These are phyloP conservation scores for Colletotrichum gloeosporioides DNA, from an alignment of 2,329 filamentous ascomycete genomes.

Conservation along the genomic window DNA sequence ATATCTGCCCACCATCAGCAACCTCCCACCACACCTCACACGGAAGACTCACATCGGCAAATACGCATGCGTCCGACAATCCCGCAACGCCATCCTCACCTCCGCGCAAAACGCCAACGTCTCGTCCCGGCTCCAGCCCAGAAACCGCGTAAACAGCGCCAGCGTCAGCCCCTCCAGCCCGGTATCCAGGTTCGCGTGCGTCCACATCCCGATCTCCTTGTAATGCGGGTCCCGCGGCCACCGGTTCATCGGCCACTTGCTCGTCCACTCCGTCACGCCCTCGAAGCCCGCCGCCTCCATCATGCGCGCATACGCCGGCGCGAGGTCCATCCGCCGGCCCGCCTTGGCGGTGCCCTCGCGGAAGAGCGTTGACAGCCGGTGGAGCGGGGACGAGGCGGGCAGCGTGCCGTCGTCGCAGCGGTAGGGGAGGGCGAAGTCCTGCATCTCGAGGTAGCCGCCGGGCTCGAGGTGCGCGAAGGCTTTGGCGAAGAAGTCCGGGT, in stretches of 20 bases:
- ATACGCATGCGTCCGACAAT: conserved; percentile 31
- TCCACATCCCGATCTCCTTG: conserved; percentile 39
- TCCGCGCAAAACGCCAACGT: conserved; percentile 27
- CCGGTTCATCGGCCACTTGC: conserved; percentile 40
- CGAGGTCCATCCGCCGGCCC: conserved; percentile 33
- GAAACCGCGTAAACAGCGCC: conserved; percentile 39
- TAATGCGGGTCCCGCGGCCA: conserved; percentile 40
- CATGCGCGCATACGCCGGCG: conserved; percentile 27
- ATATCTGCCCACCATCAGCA: neutral
- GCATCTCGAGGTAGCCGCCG: conserved; percentile 38
- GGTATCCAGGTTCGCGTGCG: conserved; percentile 32
- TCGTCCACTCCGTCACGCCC: conserved; percentile 32
- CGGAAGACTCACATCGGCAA: conserved; percentile 15
- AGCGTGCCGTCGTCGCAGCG: conserved; percentile 37
- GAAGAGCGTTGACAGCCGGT: conserved; percentile 33
- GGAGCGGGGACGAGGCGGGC: conserved; percentile 28
- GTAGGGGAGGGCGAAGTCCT: conserved; percentile 31
- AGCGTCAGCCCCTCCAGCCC: conserved; percentile 40
- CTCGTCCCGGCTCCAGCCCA: conserved; percentile 39
- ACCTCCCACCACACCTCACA: neutral
- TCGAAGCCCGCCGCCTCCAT: conserved; percentile 37
- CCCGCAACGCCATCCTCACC: conserved; percentile 28
- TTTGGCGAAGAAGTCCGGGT: conserved; percentile 24
- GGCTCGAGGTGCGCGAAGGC: conserved; percentile 34
- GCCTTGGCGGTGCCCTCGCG: conserved; percentile 33